Percentiles rank a stretch among this genome's conserved stretches.
phyloP scores from a whole-genome alignment of 1,284 basidiomycete species.

The Ustilago vetiveriae region DNA sequence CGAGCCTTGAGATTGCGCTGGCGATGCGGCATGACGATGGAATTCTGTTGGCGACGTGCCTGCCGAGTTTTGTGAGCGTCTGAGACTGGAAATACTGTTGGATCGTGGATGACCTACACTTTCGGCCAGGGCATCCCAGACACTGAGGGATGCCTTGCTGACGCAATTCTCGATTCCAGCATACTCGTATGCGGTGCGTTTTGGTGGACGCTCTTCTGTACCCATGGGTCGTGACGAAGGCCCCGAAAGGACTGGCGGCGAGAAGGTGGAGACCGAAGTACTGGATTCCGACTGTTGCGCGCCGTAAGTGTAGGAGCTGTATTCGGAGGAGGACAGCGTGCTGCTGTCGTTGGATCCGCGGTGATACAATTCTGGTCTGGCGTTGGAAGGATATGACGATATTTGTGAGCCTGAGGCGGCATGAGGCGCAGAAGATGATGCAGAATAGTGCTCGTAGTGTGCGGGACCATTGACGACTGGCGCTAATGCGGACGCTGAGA shows the following conservation, averaged over 20 bases:
- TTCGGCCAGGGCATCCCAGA: slow-evolving; percentile 43
- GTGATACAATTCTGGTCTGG: slow-evolving; percentile 26
- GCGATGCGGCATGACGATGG: slow-evolving; percentile 31
- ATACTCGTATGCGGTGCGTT: slow-evolving; percentile 19
- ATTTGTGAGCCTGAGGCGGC: background rate
- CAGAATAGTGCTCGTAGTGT: slow-evolving; percentile 23
- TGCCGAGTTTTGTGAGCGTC: slow-evolving; percentile 37
- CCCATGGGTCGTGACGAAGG: slow-evolving; percentile 27
- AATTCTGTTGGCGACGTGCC: slow-evolving; percentile 39
- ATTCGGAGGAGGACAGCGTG: slow-evolving; percentile 22
- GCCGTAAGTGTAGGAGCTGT: slow-evolving; percentile 15
- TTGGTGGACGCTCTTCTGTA: slow-evolving; percentile 24
- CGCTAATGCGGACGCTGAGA: background rate
- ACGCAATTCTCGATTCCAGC: slow-evolving; percentile 15
- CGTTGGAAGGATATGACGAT: slow-evolving; percentile 5
- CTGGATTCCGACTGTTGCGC: slow-evolving; percentile 19
- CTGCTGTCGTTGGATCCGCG: slow-evolving; percentile 34
- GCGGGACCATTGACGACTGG: slow-evolving; percentile 3
- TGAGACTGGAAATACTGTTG: slow-evolving; percentile 34
- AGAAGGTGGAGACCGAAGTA: slow-evolving; percentile 24
- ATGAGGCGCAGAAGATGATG: background rate
- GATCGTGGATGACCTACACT: slow-evolving; percentile 36
- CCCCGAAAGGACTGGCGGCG: slow-evolving; percentile 19
- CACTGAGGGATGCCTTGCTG: slow-evolving; percentile 32
- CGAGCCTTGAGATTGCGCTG: slow-evolving; percentile 40